phyloP scores from a whole-genome alignment of 2,329 filamentous ascomycete genomes.

The Fusarium zealandicum region DNA sequence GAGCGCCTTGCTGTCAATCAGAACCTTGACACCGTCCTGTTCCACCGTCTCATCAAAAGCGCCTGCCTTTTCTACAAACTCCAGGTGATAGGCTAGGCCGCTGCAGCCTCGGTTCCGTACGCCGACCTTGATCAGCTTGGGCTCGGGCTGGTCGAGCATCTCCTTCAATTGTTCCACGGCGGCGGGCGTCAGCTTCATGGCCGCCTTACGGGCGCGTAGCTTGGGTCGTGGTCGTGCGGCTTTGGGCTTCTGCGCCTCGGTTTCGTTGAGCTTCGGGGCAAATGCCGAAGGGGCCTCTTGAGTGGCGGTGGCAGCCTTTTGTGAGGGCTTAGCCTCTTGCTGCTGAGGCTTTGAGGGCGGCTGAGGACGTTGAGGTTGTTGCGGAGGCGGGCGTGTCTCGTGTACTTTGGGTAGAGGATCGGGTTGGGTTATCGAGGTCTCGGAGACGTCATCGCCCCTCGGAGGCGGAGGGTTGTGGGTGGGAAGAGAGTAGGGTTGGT shows the following conservation, averaged over 20 bases:
- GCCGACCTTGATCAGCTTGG: conserved; percentile 92
- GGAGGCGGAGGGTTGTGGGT: conserved; percentile 51
- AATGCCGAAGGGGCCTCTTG: conserved; percentile 46
- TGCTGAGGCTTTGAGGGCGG: conserved; percentile 24
- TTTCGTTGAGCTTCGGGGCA: conserved; percentile 57
- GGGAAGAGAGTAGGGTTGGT: conserved; percentile 61
- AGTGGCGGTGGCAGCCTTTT: conserved; percentile 28
- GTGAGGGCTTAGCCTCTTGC: conserved; percentile 21
- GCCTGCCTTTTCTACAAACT: conserved; percentile 92
- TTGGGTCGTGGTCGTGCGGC: conserved; percentile 50
- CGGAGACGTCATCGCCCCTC: conserved; percentile 53
- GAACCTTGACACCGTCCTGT: conserved; percentile 93
- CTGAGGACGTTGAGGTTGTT: conserved; percentile 32
- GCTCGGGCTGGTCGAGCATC: conserved; percentile 83
- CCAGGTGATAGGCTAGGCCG: conserved; percentile 89
- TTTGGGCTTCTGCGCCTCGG: conserved; percentile 72
- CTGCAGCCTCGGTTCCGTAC: conserved; percentile 95
- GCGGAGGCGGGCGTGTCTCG: conserved; percentile 58
- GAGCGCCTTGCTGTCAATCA: conserved; percentile 96
- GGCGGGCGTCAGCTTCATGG: conserved; percentile 82
- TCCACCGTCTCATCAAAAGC: conserved; percentile 91
- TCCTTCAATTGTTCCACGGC: conserved; percentile 81
- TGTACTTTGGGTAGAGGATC: conserved; percentile 57
- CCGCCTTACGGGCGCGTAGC: conserved; percentile 78
- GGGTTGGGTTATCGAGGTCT: conserved; percentile 57